Evolutionary conservation across 2,329 filamentous ascomycete genomes (phyloP).

Genomic region (Aspergillus terreus): DNA sequence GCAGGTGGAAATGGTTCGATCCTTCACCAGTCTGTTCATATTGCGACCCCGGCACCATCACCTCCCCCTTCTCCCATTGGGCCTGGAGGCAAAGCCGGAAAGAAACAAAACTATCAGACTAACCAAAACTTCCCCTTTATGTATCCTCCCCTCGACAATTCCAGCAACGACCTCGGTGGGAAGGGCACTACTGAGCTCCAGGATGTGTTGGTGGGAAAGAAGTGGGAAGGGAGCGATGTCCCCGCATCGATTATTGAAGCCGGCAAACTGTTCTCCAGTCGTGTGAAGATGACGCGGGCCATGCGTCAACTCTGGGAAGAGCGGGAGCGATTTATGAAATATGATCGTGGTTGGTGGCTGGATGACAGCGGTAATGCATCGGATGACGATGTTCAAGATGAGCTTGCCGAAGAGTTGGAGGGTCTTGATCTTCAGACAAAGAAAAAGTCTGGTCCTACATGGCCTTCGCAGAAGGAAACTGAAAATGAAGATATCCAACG

Average conservation of each 20-base stretch:
- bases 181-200: slow-evolving; percentile 81
- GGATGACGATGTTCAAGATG: slow-evolving; percentile 38
- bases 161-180: slow-evolving; percentile 84
- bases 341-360: slow-evolving; percentile 81
- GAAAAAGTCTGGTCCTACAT: slow-evolving; percentile 10
- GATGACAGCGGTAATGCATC: slow-evolving; percentile 35
- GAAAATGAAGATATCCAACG: slow-evolving; percentile 40
- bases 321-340: slow-evolving; percentile 84
- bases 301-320: slow-evolving; percentile 95
- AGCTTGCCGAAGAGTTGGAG: slow-evolving; percentile 31
- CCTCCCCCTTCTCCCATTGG: slow-evolving; percentile 88
- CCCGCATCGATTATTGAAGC: slow-evolving; percentile 94
- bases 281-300: slow-evolving; percentile 86
- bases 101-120: slow-evolving; percentile 99
- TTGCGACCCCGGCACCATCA: slow-evolving; percentile 95
- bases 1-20: slow-evolving; percentile 61
- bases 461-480: slow-evolving; percentile 24
- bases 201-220: slow-evolving; percentile 73
- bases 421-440: slow-evolving; percentile 19
- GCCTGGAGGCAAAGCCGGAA: slow-evolving; percentile 80
- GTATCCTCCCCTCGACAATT: slow-evolving; percentile 86
- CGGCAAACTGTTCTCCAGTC: slow-evolving; percentile 81
- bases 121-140: slow-evolving; percentile 98
- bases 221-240: slow-evolving; percentile 89
- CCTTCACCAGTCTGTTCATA: slow-evolving; percentile 92